phyloP scores from a whole-genome alignment of 352 stramenopile genomes.

The Halophytophthora batemanensis region DNA sequence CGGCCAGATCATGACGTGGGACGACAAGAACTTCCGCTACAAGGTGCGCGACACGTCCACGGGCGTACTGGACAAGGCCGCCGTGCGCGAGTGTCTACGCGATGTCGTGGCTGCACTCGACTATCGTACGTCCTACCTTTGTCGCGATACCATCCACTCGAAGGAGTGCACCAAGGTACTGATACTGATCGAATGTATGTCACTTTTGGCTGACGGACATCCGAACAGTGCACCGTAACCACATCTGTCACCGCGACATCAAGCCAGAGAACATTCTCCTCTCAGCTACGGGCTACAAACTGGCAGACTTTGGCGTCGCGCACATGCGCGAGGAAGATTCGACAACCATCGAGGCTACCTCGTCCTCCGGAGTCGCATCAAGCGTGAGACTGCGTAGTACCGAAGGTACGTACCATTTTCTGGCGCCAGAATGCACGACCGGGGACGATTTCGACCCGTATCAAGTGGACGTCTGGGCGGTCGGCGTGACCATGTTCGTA shows the following conservation, averaged over 20 bases:
- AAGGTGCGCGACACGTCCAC: conserved; percentile 18
- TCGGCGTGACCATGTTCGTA: conserved; percentile 77
- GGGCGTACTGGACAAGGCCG: conserved; percentile 31
- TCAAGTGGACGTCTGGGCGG: conserved; percentile 80
- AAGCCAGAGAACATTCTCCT: conserved; percentile 82
- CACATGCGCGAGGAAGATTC: conserved; percentile 48
- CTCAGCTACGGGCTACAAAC: conserved; percentile 54
- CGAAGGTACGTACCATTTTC: conserved; percentile 86
- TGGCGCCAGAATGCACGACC: conserved; percentile 78
- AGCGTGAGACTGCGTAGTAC: conserved; percentile 56
- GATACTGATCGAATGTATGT: background rate
- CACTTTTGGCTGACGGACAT: too few relatives aligned
- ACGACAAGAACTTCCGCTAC: conserved; percentile 71
- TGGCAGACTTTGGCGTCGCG: conserved; percentile 83
- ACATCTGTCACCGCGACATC: conserved; percentile 86
- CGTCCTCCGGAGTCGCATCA: background rate
- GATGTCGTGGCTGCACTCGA: conserved; percentile 77
- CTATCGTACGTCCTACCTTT: conserved; percentile 48
- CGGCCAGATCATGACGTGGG: conserved; percentile 85
- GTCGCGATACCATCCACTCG: background rate
- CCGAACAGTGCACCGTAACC: conserved; percentile 61
- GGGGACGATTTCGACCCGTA: conserved; percentile 74
- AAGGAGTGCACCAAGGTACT: background rate
- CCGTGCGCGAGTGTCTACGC: conserved; percentile 60
- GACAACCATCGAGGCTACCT: background rate